A percentile compares a stretch with the other conserved stretches of the same genome.
Conservation (phyloP, 78 protist genomes). For the Ministeria vibrans region DNA sequence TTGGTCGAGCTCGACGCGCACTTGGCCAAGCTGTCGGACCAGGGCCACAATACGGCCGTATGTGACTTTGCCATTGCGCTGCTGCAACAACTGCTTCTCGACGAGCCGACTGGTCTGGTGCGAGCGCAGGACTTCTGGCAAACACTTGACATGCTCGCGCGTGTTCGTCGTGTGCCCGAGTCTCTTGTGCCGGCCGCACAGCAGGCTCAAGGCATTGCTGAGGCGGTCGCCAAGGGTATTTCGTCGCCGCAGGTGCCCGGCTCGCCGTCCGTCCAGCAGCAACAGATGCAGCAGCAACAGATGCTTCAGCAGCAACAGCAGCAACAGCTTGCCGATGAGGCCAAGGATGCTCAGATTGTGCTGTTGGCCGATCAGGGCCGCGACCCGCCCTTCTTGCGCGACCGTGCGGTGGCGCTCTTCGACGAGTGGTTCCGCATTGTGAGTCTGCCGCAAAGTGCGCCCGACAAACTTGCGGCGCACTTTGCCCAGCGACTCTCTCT, state of each 20-base stretch:
- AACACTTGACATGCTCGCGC: too few species aligned
- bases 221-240: too few species aligned
- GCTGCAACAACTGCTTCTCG: not conserved
- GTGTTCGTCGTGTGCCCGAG: too few species aligned
- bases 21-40: not conserved
- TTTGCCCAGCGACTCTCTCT: too few species aligned
- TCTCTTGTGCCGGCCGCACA: too few species aligned
- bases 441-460: too few species aligned
- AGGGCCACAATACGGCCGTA: not conserved
- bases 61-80: not conserved
- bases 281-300: not conserved
- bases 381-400: too few species aligned
- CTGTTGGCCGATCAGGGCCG: slow-evolving; percentile 34
- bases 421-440: too few species aligned
- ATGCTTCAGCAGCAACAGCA: not conserved
- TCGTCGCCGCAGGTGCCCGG: too few species aligned
- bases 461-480: too few species aligned
- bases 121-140: not conserved
- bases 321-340: not conserved
- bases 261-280: too few species aligned
- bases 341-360: not conserved
- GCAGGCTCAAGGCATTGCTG: too few species aligned
- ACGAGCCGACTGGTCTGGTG: not conserved
- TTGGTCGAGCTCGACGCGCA: not conserved
- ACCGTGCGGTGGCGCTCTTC: not conserved